These are phyloP conservation scores for Cylindrotheca closterium DNA, from an alignment of 108 stramenopile genomes.

Conservation along the genomic window DNA sequence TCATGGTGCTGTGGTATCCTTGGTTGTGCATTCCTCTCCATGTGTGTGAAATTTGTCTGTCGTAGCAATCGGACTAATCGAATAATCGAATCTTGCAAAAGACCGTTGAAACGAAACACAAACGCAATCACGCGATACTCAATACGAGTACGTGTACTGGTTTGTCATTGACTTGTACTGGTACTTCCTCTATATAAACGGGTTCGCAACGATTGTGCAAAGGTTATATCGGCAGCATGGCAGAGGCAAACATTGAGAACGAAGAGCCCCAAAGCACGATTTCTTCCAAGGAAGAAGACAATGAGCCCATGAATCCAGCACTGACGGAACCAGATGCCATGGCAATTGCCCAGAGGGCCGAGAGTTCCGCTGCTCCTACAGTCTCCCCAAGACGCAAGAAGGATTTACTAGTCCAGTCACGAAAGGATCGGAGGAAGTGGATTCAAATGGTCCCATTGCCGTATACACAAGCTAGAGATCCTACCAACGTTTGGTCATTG, in stretches of 20 bases:
- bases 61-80: too few relatives aligned
- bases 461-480: constrained; percentile 6
- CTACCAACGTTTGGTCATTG: constrained; percentile 17
- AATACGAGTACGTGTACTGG: too few relatives aligned
- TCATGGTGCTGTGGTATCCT: too few relatives aligned
- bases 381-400: constrained; percentile 60
- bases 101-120: too few relatives aligned
- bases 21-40: too few relatives aligned
- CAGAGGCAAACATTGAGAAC: background rate
- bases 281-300: background rate
- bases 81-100: too few relatives aligned
- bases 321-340: constrained; percentile 23
- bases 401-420: constrained; percentile 64
- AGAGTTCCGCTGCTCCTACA: constrained; percentile 12
- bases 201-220: too few relatives aligned
- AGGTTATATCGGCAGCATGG: too few relatives aligned
- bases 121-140: too few relatives aligned
- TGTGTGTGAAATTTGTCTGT: too few relatives aligned
- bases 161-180: too few relatives aligned
- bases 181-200: too few relatives aligned
- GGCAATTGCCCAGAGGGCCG: constrained; percentile 7
- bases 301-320: constrained; percentile 5
- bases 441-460: constrained; percentile 44
- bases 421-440: constrained; percentile 66
- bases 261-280: background rate